phyloP scores from a whole-genome alignment of 768 basidiomycete genomes.

The Tubosaeta brunneosetosa region DNA sequence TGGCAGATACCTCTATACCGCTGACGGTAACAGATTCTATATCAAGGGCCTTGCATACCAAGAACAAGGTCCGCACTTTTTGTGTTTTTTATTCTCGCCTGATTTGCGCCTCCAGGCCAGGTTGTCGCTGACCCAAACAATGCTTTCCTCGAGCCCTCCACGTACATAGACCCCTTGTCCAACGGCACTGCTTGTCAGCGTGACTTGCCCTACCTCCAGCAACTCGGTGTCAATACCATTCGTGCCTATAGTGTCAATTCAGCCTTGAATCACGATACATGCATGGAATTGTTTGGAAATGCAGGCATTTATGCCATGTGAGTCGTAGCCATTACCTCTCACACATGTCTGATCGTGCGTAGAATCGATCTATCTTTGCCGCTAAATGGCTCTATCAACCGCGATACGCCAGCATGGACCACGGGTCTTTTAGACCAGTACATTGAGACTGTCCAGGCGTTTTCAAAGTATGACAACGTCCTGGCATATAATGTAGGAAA shows the following conservation, averaged over 20 bases:
- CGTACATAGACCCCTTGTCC: slow-evolving; percentile 77
- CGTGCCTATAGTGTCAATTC: slow-evolving; percentile 87
- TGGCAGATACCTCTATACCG: slow-evolving; percentile 79
- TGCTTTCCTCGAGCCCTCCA: slow-evolving; percentile 65
- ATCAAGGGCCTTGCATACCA: slow-evolving; percentile 89
- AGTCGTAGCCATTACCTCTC: slow-evolving; percentile 24
- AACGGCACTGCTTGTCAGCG: slow-evolving; percentile 63
- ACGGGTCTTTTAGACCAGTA: slow-evolving; percentile 79
- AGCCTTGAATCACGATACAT: slow-evolving; percentile 76
- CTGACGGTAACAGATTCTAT: slow-evolving; percentile 74
- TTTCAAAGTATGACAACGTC: slow-evolving; percentile 85
- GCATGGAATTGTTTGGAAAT: slow-evolving; percentile 71
- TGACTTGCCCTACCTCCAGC: slow-evolving; percentile 72
- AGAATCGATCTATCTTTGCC: slow-evolving; percentile 88
- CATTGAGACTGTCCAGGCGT: slow-evolving; percentile 68
- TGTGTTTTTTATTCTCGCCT: not conserved
- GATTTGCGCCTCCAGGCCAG: slow-evolving; percentile 25
- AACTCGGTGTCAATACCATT: slow-evolving; percentile 76
- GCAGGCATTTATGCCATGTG: slow-evolving; percentile 91
- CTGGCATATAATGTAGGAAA: slow-evolving; percentile 90
- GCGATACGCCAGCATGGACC: slow-evolving; percentile 68
- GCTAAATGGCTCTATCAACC: slow-evolving; percentile 80
- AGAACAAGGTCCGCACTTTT: slow-evolving; percentile 54
- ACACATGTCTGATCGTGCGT: slow-evolving; percentile 9
- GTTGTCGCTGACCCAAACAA: slow-evolving; percentile 46